phyloP scores from a whole-genome alignment of 345 rosid species.

The Nephelium lappaceum region DNA sequence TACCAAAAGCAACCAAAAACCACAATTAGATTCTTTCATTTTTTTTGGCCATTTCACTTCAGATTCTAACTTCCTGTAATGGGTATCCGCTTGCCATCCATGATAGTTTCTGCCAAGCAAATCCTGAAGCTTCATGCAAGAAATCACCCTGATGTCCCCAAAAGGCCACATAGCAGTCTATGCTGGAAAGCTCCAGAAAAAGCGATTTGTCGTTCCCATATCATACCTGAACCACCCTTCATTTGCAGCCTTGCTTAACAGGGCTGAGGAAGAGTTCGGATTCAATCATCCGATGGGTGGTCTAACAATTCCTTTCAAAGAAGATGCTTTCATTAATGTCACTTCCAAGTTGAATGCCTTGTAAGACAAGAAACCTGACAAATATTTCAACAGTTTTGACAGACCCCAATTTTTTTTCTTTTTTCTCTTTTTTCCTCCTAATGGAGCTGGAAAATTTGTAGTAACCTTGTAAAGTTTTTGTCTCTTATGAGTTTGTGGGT shows the following conservation, averaged over 20 bases:
- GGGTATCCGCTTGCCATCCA: conserved; percentile 9
- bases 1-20: neutral
- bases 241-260: conserved; percentile 31
- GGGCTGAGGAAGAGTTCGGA: conserved; percentile 32
- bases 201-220: conserved; percentile 46
- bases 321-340: conserved; percentile 29
- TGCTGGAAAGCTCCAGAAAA: conserved; percentile 43
- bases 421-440: conserved; percentile 1
- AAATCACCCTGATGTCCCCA: conserved; percentile 34
- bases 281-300: conserved; percentile 33
- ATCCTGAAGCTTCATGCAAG: neutral
- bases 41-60: neutral
- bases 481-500: neutral
- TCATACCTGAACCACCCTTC: conserved; percentile 44
- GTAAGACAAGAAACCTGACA: neutral
- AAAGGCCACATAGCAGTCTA: conserved; percentile 51
- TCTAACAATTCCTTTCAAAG: conserved; percentile 35
- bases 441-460: conserved; percentile 9
- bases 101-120: neutral
- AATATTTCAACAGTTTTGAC: neutral
- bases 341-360: conserved; percentile 16
- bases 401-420: neutral
- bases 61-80: neutral
- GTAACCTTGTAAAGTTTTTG: neutral
- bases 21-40: neutral